A percentile compares a stretch with the other conserved stretches of the same genome.
Conservation (phyloP, 257 asterid genomes). For the Solanum pinnatisectum region DNA sequence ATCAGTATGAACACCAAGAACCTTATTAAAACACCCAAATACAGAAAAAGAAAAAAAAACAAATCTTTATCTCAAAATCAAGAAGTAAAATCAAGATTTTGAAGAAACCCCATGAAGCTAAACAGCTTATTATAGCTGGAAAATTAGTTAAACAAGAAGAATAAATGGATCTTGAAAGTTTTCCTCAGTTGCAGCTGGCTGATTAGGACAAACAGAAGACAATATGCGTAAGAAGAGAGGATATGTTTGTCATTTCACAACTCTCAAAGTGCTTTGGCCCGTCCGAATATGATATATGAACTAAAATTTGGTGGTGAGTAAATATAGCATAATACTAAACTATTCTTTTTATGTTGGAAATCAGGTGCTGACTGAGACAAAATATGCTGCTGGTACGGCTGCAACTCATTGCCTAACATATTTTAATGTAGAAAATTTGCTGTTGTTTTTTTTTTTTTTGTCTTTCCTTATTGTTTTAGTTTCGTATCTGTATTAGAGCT, state of each 20-base stretch:
- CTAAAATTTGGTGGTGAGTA: slow-evolving; percentile 8
- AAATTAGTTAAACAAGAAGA: background rate
- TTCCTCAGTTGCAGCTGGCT: background rate
- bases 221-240: slow-evolving; percentile 15
- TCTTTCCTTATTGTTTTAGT: background rate
- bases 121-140: background rate
- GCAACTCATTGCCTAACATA: background rate
- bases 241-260: slow-evolving; percentile 8
- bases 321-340: background rate
- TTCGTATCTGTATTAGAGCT: fast-evolving
- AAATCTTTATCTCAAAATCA: background rate
- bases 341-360: background rate
- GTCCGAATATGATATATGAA: slow-evolving; percentile 34
- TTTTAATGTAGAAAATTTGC: background rate
- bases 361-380: background rate
- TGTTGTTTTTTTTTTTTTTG: background rate
- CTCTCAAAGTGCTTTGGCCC: background rate
- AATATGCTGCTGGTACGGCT: background rate
- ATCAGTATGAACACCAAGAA: slow-evolving; percentile 12
- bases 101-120: background rate
- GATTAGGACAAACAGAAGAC: slow-evolving; percentile 2
- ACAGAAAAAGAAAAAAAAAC: background rate
- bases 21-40: background rate
- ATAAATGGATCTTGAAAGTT: slow-evolving; percentile 28
- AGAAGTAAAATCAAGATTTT: background rate